Evolutionary conservation across 1,284 basidiomycete genomes (phyloP).

Genomic region (Rhodotorula sp.): DNA sequence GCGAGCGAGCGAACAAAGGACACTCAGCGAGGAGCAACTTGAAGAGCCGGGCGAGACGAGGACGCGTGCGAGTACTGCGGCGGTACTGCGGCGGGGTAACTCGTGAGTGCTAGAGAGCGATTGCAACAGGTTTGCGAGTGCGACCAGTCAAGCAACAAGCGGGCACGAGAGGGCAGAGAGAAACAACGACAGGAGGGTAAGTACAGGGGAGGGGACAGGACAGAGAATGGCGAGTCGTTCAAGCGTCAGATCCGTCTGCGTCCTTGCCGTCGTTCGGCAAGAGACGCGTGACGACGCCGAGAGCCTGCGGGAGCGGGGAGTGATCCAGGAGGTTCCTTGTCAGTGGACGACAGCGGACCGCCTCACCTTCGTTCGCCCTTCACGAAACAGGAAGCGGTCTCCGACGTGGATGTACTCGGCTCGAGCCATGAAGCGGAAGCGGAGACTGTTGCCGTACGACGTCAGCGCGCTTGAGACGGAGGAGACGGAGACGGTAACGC

Average conservation of each 20-base stretch:
- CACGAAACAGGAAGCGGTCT: constrained; percentile 84
- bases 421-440: constrained; percentile 74
- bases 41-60: too few species aligned
- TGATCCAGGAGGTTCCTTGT: neutral
- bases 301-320: constrained; percentile 7
- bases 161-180: neutral
- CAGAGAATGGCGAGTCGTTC: neutral
- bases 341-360: neutral
- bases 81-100: neutral
- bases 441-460: constrained; percentile 53
- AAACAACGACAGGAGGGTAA: neutral
- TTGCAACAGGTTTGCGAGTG: neutral
- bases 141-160: neutral
- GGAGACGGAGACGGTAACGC: neutral
- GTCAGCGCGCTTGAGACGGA: neutral
- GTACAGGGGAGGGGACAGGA: neutral
- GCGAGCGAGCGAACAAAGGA: too few species aligned
- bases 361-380: constrained; percentile 86
- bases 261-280: constrained; percentile 24
- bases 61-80: too few species aligned
- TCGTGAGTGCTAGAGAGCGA: neutral
- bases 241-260: neutral
- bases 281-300: constrained; percentile 47
- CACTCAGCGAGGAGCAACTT: too few species aligned
- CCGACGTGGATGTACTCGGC: constrained; percentile 86